These are phyloP conservation scores for Alternaria brassicae DNA, from an alignment of 2,329 filamentous ascomycete genomes.

Conservation along the genomic window DNA sequence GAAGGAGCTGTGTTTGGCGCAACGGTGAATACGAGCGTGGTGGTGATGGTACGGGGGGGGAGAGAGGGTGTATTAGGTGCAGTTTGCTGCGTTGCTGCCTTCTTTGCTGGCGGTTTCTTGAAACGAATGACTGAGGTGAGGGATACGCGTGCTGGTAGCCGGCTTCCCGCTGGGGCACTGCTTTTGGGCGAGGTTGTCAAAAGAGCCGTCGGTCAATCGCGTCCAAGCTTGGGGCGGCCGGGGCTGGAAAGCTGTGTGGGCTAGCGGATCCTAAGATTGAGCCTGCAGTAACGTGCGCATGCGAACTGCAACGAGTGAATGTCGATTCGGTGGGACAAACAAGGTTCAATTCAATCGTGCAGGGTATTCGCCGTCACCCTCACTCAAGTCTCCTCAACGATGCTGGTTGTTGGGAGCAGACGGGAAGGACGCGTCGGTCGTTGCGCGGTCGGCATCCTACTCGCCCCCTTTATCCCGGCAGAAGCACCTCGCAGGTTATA, in stretches of 20 bases:
- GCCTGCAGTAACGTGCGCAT: constrained; percentile 1
- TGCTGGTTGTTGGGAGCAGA: neutral
- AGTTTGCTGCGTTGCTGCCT: constrained; percentile 7
- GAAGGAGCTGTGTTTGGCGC: constrained; percentile 29
- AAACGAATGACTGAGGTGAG: constrained; percentile 53
- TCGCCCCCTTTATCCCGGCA: constrained; percentile 5
- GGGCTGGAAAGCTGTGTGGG: constrained; percentile 17
- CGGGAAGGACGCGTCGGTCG: neutral
- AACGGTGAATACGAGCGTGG: constrained; percentile 18
- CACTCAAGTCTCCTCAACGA: neutral
- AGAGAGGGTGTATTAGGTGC: constrained; percentile 22
- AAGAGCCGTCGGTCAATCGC: constrained; percentile 17
- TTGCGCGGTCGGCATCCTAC: constrained; percentile 1
- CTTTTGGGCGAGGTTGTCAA: constrained; percentile 26
- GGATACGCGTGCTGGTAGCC: constrained; percentile 24
- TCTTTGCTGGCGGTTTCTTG: constrained; percentile 26
- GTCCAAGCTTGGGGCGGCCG: constrained; percentile 22
- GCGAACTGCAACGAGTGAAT: constrained; percentile 5
- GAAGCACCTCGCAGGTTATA: neutral
- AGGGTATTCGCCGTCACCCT: neutral
- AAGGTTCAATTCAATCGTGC: constrained; percentile 15
- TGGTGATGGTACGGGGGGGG: neutral
- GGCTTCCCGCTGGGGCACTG: constrained; percentile 24
- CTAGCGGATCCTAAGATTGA: constrained; percentile 8
- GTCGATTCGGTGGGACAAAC: constrained; percentile 14